Evolutionary conservation across 306 rosid species (phyloP).

Genomic region (Sicyos edulis): DNA sequence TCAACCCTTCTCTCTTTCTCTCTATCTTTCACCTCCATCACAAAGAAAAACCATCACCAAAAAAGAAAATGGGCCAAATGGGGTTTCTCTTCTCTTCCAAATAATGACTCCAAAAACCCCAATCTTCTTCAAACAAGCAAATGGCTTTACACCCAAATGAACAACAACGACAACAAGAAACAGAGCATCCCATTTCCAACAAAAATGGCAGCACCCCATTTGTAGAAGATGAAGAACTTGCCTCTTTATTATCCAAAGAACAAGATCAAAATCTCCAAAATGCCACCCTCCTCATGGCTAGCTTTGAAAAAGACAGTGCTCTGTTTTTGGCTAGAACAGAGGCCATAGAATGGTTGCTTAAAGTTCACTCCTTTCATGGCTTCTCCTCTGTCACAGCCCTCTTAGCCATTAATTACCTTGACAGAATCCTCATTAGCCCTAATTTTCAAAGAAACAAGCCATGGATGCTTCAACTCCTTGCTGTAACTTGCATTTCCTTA

Average conservation of each 20-base stretch:
- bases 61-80: constrained; percentile 6
- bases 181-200: not conserved
- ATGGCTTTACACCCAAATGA: constrained; percentile 19
- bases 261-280: not conserved
- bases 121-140: constrained; percentile 17
- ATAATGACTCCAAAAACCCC: constrained; percentile 12
- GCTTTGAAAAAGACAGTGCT: not conserved
- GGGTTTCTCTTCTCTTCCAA: constrained; percentile 3
- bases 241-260: constrained; percentile 13
- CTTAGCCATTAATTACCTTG: constrained; percentile 66
- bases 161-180: not conserved
- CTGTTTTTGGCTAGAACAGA: constrained; percentile 39
- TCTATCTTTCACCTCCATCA: constrained; percentile 1
- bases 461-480: constrained; percentile 82
- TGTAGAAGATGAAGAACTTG: constrained; percentile 16
- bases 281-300: not conserved
- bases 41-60: not conserved
- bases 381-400: constrained; percentile 77
- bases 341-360: constrained; percentile 76
- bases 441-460: constrained; percentile 74
- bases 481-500: constrained; percentile 82
- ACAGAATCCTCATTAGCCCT: constrained; percentile 52
- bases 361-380: constrained; percentile 61
- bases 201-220: not conserved
- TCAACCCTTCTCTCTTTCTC: constrained; percentile 14